phyloP scores from a whole-genome alignment of 345 rosid genomes.

The Eucalyptus caleyi region DNA sequence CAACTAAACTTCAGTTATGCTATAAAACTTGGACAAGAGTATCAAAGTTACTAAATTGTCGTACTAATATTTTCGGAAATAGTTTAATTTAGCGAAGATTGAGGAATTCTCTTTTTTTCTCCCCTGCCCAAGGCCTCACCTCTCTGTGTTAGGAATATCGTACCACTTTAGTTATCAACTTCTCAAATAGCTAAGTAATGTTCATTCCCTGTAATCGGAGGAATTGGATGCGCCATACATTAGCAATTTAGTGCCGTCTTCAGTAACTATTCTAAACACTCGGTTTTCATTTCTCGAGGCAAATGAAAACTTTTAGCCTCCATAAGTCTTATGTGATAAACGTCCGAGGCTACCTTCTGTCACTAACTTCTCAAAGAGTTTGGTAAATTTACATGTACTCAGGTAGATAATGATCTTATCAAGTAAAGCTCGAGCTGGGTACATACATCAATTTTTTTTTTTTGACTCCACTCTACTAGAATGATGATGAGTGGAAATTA shows the following conservation, averaged over 20 bases:
- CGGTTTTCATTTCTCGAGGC: neutral
- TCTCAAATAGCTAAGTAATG: neutral
- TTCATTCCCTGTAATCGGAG: neutral
- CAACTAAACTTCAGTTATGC: neutral
- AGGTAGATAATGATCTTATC: neutral
- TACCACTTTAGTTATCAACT: neutral
- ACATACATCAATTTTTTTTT: neutral
- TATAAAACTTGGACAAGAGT: neutral
- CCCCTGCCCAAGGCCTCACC: neutral
- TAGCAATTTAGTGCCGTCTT: neutral
- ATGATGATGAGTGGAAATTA: neutral
- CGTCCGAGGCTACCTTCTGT: neutral
- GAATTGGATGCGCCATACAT: neutral
- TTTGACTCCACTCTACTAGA: neutral
- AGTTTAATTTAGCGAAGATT: neutral
- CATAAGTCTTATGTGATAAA: neutral
- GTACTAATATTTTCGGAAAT: neutral
- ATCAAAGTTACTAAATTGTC: neutral
- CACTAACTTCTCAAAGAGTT: neutral
- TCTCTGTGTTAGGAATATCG: neutral
- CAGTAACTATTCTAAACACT: neutral
- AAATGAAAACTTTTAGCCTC: neutral
- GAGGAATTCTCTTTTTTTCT: neutral
- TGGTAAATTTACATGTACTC: neutral
- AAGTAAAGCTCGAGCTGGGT: neutral